Percentiles rank a stretch among this genome's conserved stretches.
phyloP scores from a whole-genome alignment of 202 grass and related monocot genomes.

The Cymbopogon flexuosus region DNA sequence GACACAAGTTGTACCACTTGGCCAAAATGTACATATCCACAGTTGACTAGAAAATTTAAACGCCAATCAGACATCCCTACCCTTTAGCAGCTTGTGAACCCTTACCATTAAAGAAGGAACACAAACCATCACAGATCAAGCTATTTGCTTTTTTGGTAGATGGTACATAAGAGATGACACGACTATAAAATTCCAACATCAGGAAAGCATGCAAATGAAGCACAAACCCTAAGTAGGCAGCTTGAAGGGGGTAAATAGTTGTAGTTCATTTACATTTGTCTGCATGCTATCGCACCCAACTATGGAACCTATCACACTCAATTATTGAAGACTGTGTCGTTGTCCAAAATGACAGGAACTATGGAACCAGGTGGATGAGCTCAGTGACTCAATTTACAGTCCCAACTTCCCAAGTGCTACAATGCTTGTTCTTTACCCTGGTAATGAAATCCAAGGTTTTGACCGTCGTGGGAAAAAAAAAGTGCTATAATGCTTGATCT shows the following conservation, averaged over 20 bases:
- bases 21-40: background rate
- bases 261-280: background rate
- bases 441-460: too few relatives aligned
- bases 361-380: background rate
- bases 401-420: background rate
- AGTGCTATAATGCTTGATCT: too few relatives aligned
- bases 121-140: background rate
- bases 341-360: background rate
- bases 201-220: background rate
- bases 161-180: background rate
- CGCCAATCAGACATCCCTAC: background rate
- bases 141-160: background rate
- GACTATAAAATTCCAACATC: background rate
- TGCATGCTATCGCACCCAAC: background rate
- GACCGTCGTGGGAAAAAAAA: too few relatives aligned
- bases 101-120: background rate
- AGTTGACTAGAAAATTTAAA: conserved; percentile 15
- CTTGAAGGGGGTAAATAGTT: background rate
- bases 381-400: background rate
- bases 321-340: background rate
- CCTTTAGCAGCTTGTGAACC: background rate
- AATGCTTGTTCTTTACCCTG: background rate
- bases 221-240: background rate
- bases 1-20: background rate
- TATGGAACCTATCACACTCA: background rate